Base-by-base conservation (phyloP, 139 green algal species). In the Desmodesmus armatus region DNA sequence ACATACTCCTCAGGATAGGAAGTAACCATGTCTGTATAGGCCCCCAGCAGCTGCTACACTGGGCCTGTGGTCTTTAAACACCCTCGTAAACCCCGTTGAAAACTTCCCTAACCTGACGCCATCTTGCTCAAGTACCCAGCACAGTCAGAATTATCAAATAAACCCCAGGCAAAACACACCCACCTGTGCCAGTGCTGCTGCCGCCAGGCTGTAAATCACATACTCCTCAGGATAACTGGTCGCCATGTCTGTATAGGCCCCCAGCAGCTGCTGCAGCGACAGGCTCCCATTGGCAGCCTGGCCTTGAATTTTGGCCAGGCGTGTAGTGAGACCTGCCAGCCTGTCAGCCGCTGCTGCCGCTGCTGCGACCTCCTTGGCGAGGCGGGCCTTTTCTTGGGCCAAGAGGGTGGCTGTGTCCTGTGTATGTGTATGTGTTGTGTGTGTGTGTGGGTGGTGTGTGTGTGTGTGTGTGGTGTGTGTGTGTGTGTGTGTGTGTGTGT, bases 1-100 rank as follows among this genome's bases (percentile, higher is more conserved):
- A 91, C 84, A 78, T 96, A 99, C 89, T 99, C 94, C 85, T 96
- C 94, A 0, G 85, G 72, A 83, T 91, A 96, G 19, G 49, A 15
- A 23, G 70, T 49, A 60, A 82, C 67, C 67, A 97, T 85, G 27
- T 23, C 39, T 33, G 25, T 44, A 84, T 94, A 96, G 19, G 80
- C n/a, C 19, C 41, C 82, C 3, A 41, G 81, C 15, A 87, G 81
- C 72, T 87, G 71, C 44, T 83, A 27, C 31, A 83, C n/a, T n/a
- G n/a, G n/a, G n/a, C n/a, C n/a, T n/a, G n/a, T n/a, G n/a, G n/a
- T n/a, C n/a, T n/a, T n/a, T n/a, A n/a, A n/a, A n/a, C n/a, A n/a
- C n/a, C n/a, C n/a, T n/a, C n/a, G n/a, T n/a, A n/a, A n/a, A n/a
- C n/a, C n/a, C n/a, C n/a, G n/a, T n/a, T n/a, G n/a, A n/a, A n/a